A percentile compares a stretch with the other conserved stretches of the same genome.
Conservation (phyloP, 345 rosid species). For the Hevea brasiliensis region DNA sequence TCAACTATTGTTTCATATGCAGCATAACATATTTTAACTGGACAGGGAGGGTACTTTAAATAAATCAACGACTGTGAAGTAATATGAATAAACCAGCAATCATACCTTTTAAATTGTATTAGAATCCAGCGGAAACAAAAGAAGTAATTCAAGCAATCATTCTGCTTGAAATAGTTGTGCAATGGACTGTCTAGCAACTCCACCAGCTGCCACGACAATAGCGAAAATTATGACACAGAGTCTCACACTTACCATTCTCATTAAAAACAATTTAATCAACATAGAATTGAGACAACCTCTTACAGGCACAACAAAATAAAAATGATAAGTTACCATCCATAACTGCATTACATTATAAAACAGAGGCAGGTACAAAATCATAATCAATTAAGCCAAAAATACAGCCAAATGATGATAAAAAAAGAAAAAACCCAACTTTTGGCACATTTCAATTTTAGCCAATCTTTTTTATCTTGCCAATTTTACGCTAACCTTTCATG, state of each 20-base stretch:
- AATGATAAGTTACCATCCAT: too few species aligned
- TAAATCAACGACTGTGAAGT: not conserved
- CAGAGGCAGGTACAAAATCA: too few species aligned
- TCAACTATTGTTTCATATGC: not conserved
- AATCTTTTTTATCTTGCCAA: too few species aligned
- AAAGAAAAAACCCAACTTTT: too few species aligned
- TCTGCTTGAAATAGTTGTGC: constrained; percentile 86
- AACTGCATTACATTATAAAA: too few species aligned
- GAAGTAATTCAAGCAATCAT: constrained; percentile 98
- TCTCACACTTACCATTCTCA: constrained; percentile 5
- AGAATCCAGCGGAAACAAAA: constrained; percentile 99
- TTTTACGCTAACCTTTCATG: too few species aligned
- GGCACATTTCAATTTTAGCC: too few species aligned
- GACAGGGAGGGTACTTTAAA: not conserved
- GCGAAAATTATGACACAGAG: constrained; percentile 1
- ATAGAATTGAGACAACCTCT: constrained; percentile 3
- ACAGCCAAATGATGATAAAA: too few species aligned
- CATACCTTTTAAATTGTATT: constrained; percentile 95
- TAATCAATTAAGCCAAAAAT: not conserved
- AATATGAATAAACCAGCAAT: not conserved
- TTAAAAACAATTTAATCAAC: not conserved
- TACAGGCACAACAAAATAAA: not conserved
- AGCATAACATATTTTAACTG: not conserved
- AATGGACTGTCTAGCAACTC: constrained; percentile 86
- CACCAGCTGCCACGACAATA: constrained; percentile 64